phyloP scores from a whole-genome alignment of 176 grass and related monocot genomes.

The Aechmea fasciata region DNA sequence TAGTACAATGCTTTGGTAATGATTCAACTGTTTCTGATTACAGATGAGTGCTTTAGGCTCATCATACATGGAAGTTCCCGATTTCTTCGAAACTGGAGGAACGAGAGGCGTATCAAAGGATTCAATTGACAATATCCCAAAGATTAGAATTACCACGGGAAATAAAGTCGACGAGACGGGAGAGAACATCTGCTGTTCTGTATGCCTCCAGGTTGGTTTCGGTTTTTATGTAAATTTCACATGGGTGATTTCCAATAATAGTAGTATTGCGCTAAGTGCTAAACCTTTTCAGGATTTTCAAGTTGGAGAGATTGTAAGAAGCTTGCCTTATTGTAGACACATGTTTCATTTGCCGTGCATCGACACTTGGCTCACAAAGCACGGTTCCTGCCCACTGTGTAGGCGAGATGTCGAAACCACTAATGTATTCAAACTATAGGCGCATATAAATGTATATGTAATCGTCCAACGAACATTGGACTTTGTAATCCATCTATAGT shows the following conservation, averaged over 20 bases:
- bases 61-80: slow-evolving; percentile 50
- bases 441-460: too few species aligned
- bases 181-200: slow-evolving; percentile 52
- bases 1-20: background rate
- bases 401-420: slow-evolving; percentile 36
- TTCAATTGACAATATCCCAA: slow-evolving; percentile 45
- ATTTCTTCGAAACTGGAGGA: slow-evolving; percentile 55
- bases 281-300: slow-evolving; percentile 40
- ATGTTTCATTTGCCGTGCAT: slow-evolving; percentile 66
- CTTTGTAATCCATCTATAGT: too few species aligned
- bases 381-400: slow-evolving; percentile 66
- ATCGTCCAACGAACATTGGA: too few species aligned
- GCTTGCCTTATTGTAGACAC: slow-evolving; percentile 60
- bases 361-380: slow-evolving; percentile 55
- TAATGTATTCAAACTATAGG: slow-evolving; percentile 40
- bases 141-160: slow-evolving; percentile 28
- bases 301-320: slow-evolving; percentile 35
- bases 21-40: background rate
- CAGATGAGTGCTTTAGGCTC: slow-evolving; percentile 62
- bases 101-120: slow-evolving; percentile 42
- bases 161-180: slow-evolving; percentile 26
- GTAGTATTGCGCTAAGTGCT: slow-evolving; percentile 1
- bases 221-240: background rate
- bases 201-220: slow-evolving; percentile 73
- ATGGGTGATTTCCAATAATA: background rate